Evolutionary conservation across 805 yeast species (phyloP), one percentile per base, ranked within the genome.

Genomic region (Candida sonorensis): DNA sequence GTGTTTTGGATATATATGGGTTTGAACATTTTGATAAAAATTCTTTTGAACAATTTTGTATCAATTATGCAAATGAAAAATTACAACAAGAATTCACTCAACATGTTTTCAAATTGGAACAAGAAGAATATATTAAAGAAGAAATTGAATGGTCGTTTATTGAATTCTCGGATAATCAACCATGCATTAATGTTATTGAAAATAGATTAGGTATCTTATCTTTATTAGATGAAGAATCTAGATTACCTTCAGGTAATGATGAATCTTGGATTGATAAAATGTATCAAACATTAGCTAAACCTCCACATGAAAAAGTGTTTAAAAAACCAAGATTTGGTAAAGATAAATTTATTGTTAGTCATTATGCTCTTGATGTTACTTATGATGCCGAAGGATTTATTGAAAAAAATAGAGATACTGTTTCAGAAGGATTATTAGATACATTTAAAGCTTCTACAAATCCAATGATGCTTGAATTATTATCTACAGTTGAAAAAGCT

Each of bases 1-100:
- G 98, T 57, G 97, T 90, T 19, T 70, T 90, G 48, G 98, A 90
- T 79, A 90, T 90, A 48, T 90, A 90, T 53, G 98, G 98, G 16
- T 90, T 90, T 57, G 98, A 90, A 61, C 97, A 90, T 61, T 90
- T 90, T 56, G 88, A 85, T 45, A 78, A 75, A 50, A 90, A 90
- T 62, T 87, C 96, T 7, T 90, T 90, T 52, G 98, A 90, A 62
- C 98, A 90, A 60, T 90, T 90, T 61, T 90, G 98, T 66, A 88
- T 88, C 61, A 88, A 88, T 58, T 88, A 88, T 57, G 96, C 97
- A 27, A 88, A 88, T 61, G 98, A 90, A 64, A 90, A 90, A 61
- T 70, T 90, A 48, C 97, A 90, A 61, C 97, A 90, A 61, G 97
- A 90, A 58, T 90, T 90, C 61, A 90, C 88, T 51, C 97, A 87